Evolutionary conservation across 768 basidiomycete species (phyloP), one percentile per base, ranked within the genome.

Genomic region (Boletellus ananas): DNA sequence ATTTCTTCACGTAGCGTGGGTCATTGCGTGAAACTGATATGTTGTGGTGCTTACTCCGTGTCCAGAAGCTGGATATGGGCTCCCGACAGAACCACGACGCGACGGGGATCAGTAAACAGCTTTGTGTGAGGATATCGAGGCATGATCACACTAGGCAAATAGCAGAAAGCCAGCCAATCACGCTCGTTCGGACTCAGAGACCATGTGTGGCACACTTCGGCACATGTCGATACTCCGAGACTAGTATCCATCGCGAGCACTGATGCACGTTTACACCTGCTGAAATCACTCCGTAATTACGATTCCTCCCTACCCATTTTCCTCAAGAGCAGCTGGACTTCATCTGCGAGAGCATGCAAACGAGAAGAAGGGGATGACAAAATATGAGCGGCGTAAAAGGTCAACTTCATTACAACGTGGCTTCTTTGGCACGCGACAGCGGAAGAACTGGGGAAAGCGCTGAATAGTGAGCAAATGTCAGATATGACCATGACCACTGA

Each of bases 371-470:
- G 78, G n/a, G 72, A 76, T 1, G 78, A 72, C 18, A 79, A 51
- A 7, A 83, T 62, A 56, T 84, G 79, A 7, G 83, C 85, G 5
- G 80, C 80, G 55, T 90, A 91, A 67, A 85, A 91, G 13, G 73
- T 64, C 21, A 90, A 56, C 68, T 89, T 91, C 56, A 80, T 80
- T 9, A 72, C 63, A 43, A 79, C 65, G 57, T 78, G 78, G 44
- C 55, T 39, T 61, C 20, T 43, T 43, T 40, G 54, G 31, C 33
- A 17, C 25, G 49, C n/a, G 10, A 17, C 44, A 40, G 16, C 18
- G 17, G 42, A 31, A 45, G 54, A 38, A 25, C 49, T 45, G 31
- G 21, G 17, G 20, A 2, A 12, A 27, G 21, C 12, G 31, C 47
- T 25, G 39, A 67, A 70, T 17, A 70, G 56, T 29, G 44, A 29